phyloP scores from a whole-genome alignment of 2,329 filamentous ascomycete species.

The Alternaria gaisen region DNA sequence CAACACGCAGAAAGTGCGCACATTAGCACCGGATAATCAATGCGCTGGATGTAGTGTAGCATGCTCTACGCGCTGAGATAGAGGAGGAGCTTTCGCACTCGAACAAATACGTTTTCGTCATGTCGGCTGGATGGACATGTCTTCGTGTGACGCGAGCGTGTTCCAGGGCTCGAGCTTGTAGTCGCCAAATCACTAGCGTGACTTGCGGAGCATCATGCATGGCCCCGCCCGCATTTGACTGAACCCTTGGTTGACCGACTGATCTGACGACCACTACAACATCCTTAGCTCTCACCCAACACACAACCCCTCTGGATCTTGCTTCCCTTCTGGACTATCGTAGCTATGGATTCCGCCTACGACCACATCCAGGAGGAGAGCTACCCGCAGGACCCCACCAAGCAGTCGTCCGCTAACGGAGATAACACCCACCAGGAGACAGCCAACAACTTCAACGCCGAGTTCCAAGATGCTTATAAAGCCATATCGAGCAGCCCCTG shows the following conservation, averaged over 20 bases:
- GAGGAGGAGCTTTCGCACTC: neutral
- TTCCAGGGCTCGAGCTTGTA: conserved; percentile 16
- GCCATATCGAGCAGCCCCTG: conserved; percentile 91
- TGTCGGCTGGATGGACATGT: neutral
- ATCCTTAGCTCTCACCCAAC: conserved; percentile 21
- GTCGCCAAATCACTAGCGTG: conserved; percentile 20
- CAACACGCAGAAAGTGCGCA: neutral
- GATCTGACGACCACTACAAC: conserved; percentile 13
- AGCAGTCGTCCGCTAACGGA: conserved; percentile 59
- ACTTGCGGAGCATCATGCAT: conserved; percentile 27
- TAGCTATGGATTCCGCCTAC: conserved; percentile 90
- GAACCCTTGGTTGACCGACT: conserved; percentile 21
- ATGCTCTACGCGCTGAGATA: neutral
- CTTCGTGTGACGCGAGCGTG: conserved; percentile 15
- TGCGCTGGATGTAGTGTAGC: neutral
- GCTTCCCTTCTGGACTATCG: conserved; percentile 9
- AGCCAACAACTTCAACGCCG: conserved; percentile 73
- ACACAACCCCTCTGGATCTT: neutral
- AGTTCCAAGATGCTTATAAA: conserved; percentile 94
- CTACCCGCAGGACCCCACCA: conserved; percentile 58
- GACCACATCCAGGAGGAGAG: conserved; percentile 94
- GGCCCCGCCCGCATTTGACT: conserved; percentile 13
- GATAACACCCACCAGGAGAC: conserved; percentile 49
- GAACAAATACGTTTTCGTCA: neutral
- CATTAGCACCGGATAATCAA: neutral